phyloP scores from a whole-genome alignment of 2,329 filamentous ascomycete species.

The Calonectria montana region DNA sequence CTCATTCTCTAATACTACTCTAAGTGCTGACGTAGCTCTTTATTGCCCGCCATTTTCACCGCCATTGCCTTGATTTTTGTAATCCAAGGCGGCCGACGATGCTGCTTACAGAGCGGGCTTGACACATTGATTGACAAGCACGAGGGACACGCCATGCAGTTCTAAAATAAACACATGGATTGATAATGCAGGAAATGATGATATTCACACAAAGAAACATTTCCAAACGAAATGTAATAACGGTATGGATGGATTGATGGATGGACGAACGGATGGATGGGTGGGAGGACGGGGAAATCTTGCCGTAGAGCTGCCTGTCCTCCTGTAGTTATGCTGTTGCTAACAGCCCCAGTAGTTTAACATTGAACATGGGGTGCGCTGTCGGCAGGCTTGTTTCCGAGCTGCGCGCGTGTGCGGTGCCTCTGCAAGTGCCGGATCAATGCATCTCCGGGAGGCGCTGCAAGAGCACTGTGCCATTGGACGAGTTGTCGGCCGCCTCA shows the following conservation, averaged over 20 bases:
- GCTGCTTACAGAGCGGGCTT: constrained; percentile 5
- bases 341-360: background rate
- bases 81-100: background rate
- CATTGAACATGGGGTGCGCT: background rate
- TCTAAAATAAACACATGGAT: background rate
- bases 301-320: background rate
- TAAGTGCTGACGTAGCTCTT: background rate
- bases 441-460: constrained; percentile 13
- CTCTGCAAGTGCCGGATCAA: constrained; percentile 5
- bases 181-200: background rate
- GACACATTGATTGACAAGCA: background rate
- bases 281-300: background rate
- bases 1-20: no score
- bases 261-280: no score
- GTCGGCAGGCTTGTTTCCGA: background rate
- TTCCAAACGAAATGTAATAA: background rate
- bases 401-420: background rate
- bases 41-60: background rate
- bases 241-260: no score
- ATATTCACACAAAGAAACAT: background rate
- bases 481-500: background rate
- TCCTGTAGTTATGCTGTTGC: background rate
- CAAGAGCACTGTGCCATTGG: background rate
- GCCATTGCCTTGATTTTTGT: background rate
- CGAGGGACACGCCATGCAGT: background rate